Evolutionary conservation across 2,329 filamentous ascomycete species (phyloP).

Genomic region (Fusarium pilosicola): DNA sequence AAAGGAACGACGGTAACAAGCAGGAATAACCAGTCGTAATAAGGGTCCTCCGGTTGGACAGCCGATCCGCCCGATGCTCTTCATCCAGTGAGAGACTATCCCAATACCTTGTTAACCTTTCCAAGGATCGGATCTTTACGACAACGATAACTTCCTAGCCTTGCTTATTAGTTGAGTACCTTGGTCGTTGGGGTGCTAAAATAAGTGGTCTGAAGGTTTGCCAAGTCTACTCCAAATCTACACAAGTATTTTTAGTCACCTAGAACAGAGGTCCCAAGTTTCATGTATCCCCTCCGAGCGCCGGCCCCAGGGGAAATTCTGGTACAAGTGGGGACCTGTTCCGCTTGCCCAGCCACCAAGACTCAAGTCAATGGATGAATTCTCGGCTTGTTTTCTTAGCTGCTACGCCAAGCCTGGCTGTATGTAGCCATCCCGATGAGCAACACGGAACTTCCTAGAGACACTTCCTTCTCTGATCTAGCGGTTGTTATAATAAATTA

Average conservation of each 20-base stretch:
- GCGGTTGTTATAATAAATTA: background rate
- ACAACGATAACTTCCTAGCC: slow-evolving; percentile 10
- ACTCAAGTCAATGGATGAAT: background rate
- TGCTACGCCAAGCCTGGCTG: slow-evolving; percentile 28
- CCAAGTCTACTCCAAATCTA: background rate
- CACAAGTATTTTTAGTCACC: background rate
- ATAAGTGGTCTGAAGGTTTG: background rate
- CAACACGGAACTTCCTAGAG: slow-evolving; percentile 12
- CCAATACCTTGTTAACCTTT: slow-evolving; percentile 1
- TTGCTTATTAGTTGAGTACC: background rate
- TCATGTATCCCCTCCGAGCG: slow-evolving; percentile 10
- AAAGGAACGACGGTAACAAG: slow-evolving; percentile 2
- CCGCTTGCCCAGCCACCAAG: slow-evolving; percentile 8
- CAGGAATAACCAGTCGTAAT: slow-evolving; percentile 34
- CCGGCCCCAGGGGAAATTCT: slow-evolving; percentile 19
- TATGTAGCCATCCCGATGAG: slow-evolving; percentile 26
- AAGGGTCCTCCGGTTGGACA: slow-evolving; percentile 41
- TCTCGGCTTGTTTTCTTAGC: slow-evolving; percentile 20
- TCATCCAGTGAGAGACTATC: slow-evolving; percentile 5
- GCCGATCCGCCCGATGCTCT: slow-evolving; percentile 11
- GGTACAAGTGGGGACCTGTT: slow-evolving; percentile 19
- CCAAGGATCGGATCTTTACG: slow-evolving; percentile 7
- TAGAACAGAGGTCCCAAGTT: background rate
- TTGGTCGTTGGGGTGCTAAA: background rate
- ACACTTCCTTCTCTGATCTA: slow-evolving; percentile 12